These are phyloP conservation scores for Herpotrichia juniperi DNA, from an alignment of 2,329 filamentous ascomycete genomes.

Conservation along the genomic window DNA sequence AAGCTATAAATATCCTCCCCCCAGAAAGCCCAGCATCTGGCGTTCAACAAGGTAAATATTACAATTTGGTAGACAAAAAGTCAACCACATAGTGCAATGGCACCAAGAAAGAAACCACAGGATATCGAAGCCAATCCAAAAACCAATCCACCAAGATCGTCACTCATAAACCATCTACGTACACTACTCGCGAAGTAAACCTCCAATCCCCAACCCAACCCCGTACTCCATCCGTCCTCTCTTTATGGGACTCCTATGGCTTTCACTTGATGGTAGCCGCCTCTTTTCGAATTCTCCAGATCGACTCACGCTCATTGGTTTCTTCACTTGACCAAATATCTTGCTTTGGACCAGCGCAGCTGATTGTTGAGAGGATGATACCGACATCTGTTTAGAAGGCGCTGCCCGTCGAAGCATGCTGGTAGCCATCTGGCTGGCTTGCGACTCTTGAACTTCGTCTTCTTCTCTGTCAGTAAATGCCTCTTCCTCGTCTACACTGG, in stretches of 20 bases:
- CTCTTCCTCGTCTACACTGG: conserved; percentile 49
- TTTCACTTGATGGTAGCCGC: conserved; percentile 30
- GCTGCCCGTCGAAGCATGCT: conserved; percentile 70
- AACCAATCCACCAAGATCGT: conserved; percentile 5
- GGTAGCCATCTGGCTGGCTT: conserved; percentile 78
- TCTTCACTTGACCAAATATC: conserved; percentile 67
- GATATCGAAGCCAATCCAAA: background rate
- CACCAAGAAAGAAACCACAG: conserved; percentile 7
- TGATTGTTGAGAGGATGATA: conserved; percentile 45
- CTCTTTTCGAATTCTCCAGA: conserved; percentile 40
- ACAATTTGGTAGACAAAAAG: conserved; percentile 11
- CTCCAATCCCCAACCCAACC: conserved; percentile 64
- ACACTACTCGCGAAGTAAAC: conserved; percentile 37
- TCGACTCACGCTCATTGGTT: conserved; percentile 50
- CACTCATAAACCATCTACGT: conserved; percentile 17
- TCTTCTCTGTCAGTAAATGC: conserved; percentile 67
- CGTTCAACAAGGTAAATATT: conserved; percentile 4
- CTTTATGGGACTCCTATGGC: conserved; percentile 52
- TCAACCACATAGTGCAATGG: background rate
- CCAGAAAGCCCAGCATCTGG: background rate
- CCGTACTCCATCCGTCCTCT: conserved; percentile 56
- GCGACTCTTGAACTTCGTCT: conserved; percentile 72
- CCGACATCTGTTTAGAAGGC: conserved; percentile 36
- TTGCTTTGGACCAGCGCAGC: conserved; percentile 63
- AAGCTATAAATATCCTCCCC: background rate